These are phyloP conservation scores for Pichia exigua DNA, from an alignment of 805 yeast species.

Conservation along the genomic window DNA sequence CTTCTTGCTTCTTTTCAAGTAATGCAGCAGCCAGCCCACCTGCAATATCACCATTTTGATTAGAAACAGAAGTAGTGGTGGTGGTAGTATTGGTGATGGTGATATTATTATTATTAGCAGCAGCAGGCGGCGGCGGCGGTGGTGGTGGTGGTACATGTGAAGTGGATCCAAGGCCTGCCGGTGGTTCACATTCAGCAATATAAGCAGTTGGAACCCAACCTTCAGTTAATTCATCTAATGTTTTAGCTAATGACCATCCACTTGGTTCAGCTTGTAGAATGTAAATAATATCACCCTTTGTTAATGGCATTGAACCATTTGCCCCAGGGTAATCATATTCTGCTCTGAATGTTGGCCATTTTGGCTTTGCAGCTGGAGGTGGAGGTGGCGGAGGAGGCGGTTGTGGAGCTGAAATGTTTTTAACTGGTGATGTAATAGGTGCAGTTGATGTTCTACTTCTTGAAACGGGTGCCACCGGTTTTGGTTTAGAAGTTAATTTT, in stretches of 20 bases:
- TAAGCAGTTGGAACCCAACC: conserved; percentile 99
- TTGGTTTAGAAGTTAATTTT: conserved; percentile 9
- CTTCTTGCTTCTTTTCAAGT: conserved; percentile 54
- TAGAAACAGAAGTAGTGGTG: too few species aligned
- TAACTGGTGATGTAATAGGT: conserved; percentile 1
- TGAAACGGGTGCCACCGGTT: conserved; percentile 17
- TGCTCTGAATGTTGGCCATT: conserved; percentile 74
- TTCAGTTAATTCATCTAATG: conserved; percentile 63
- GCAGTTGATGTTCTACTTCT: conserved; percentile 20
- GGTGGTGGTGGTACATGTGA: conserved; percentile 36
- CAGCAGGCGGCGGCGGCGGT: conserved; percentile 27
- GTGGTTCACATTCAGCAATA: conserved; percentile 51
- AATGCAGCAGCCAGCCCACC: conserved; percentile 64
- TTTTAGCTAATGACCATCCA: conserved; percentile 92
- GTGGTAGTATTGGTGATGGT: too few species aligned
- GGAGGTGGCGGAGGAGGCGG: conserved; percentile 72
- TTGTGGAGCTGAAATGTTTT: neutral
- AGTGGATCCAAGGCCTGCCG: conserved; percentile 27
- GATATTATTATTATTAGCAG: conserved; percentile 10
- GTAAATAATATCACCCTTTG: conserved; percentile 67
- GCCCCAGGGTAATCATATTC: conserved; percentile 85
- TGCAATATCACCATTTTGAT: conserved; percentile 17
- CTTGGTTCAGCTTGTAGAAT: conserved; percentile 68
- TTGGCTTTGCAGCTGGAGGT: conserved; percentile 51
- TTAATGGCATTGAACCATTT: conserved; percentile 73